A percentile compares a stretch with the other conserved stretches of the same genome.
Conservation (phyloP, 768 basidiomycete genomes). For the Phylloporus arenicola region DNA sequence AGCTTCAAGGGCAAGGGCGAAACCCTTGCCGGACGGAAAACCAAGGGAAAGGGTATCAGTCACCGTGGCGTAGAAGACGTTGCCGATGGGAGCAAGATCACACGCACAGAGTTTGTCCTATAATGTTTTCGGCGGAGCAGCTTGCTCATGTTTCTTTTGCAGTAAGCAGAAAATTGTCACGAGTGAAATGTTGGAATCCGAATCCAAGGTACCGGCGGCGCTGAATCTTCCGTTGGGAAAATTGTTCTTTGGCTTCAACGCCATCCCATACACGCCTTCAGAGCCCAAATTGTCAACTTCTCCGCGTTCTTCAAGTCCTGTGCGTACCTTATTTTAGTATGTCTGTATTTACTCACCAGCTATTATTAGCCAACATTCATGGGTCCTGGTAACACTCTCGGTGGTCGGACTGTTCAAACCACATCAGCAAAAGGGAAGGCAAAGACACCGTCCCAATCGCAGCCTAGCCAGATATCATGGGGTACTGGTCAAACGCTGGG, state of each 20-base stretch:
- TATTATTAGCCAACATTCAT: constrained; percentile 43
- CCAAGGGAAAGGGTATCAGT: constrained; percentile 91
- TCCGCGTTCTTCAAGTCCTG: constrained; percentile 27
- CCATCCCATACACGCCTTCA: constrained; percentile 61
- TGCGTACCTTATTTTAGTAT: constrained; percentile 16
- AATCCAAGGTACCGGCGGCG: constrained; percentile 80
- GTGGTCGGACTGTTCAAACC: constrained; percentile 40
- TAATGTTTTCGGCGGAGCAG: background rate
- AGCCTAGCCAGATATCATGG: constrained; percentile 34
- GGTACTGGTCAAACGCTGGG: constrained; percentile 50
- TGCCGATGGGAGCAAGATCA: constrained; percentile 78
- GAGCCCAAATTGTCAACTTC: constrained; percentile 23
- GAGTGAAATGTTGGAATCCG: constrained; percentile 67
- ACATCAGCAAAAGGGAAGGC: constrained; percentile 51
- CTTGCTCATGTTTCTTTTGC: constrained; percentile 13
- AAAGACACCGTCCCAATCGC: constrained; percentile 36
- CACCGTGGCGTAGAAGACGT: constrained; percentile 79
- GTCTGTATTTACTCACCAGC: background rate
- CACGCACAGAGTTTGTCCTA: constrained; percentile 75
- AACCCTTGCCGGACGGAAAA: constrained; percentile 83
- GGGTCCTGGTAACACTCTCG: constrained; percentile 66
- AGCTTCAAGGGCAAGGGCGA: constrained; percentile 96
- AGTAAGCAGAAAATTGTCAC: constrained; percentile 85
- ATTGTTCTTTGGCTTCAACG: constrained; percentile 94
- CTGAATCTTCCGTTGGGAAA: constrained; percentile 89